Evolutionary conservation across 2,329 filamentous ascomycete genomes (phyloP).

Genomic region (Mycosphaerella arachidis): DNA sequence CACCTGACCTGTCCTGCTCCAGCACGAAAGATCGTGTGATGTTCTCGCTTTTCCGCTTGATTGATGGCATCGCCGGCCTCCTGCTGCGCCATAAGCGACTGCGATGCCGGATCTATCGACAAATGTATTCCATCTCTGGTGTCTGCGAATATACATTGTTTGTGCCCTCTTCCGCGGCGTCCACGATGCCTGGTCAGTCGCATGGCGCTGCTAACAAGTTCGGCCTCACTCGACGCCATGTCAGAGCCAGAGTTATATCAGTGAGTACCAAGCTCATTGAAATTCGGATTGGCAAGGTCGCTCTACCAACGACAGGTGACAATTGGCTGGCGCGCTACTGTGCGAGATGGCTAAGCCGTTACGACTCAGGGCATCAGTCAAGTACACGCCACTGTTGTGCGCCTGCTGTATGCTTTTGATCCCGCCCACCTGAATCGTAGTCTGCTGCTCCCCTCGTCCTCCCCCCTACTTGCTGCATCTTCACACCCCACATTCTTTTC

Average conservation of each 20-base stretch:
- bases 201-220: neutral
- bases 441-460: conserved; percentile 1
- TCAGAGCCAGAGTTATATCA: neutral
- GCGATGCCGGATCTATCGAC: neutral
- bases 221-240: neutral
- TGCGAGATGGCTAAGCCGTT: neutral
- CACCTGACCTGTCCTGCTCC: neutral
- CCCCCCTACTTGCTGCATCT: neutral
- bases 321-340: neutral
- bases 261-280: neutral
- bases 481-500: neutral
- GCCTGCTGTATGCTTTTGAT: neutral
- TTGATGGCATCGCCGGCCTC: neutral
- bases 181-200: neutral
- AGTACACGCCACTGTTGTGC: neutral
- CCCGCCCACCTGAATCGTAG: neutral
- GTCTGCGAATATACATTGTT: neutral
- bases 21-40: neutral
- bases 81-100: neutral
- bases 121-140: too few relatives aligned
- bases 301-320: neutral
- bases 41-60: neutral
- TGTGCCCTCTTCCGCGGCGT: neutral
- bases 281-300: neutral
- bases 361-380: neutral